These are phyloP conservation scores for Starmerella sirachaensis DNA, from an alignment of 805 yeast species.

Conservation along the genomic window DNA sequence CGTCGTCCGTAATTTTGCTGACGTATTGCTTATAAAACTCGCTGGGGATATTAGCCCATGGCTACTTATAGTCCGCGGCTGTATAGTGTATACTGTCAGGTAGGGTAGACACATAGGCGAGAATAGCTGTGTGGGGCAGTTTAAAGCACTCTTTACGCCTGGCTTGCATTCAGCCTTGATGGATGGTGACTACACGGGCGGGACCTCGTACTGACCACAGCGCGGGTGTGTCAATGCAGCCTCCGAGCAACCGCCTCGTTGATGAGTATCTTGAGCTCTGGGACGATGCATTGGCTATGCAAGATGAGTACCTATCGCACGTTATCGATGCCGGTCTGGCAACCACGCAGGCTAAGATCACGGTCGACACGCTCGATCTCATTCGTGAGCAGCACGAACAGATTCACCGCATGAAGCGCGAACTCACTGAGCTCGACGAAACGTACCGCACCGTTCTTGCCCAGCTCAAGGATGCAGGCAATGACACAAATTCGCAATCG, in stretches of 20 bases:
- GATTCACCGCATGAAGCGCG: not conserved
- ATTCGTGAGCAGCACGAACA: constrained; percentile 4
- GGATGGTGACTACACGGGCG: too few relatives aligned
- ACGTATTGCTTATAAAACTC: too few relatives aligned
- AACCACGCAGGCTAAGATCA: constrained; percentile 7
- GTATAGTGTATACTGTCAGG: too few relatives aligned
- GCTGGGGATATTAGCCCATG: too few relatives aligned
- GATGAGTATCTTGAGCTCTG: constrained; percentile 16
- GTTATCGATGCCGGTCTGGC: constrained; percentile 10
- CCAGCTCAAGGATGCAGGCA: not conserved
- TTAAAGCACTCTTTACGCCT: too few relatives aligned
- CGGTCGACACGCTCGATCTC: constrained; percentile 12
- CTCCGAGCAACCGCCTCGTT: not conserved
- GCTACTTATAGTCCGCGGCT: too few relatives aligned
- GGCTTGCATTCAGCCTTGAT: too few relatives aligned
- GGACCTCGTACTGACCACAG: too few relatives aligned
- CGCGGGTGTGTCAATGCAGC: too few relatives aligned
- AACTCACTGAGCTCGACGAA: constrained; percentile 9
- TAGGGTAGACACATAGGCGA: too few relatives aligned
- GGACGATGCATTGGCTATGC: constrained; percentile 3
- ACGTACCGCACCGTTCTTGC: constrained; percentile 6
- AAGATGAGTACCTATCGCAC: constrained; percentile 8
- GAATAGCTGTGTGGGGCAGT: too few relatives aligned
- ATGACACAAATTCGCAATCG: not conserved
- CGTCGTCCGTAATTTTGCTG: too few relatives aligned